Base-by-base conservation (phyloP, 176 grass and related monocot genomes). In the Carex littledalei region DNA sequence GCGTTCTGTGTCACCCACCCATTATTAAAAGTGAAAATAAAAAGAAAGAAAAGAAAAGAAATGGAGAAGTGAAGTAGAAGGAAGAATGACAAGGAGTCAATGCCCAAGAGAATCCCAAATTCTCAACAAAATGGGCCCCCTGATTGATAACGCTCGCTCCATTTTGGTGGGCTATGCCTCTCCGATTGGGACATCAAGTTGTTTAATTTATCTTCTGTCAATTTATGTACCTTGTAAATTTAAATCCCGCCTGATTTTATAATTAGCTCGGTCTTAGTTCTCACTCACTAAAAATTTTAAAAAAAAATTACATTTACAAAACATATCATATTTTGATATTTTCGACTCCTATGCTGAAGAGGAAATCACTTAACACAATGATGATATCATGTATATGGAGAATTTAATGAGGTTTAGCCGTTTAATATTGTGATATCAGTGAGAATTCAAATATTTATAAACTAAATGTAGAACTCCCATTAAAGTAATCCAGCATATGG, bases 61-160 rank as follows among this genome's bases (percentile, higher is more conserved):
- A 82, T 47, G 43, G 43, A 82, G 59, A 65, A 82, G 79, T 65
- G 79, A 29, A 15, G 35, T 63, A 15, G 37, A 82, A 83, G 81
- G 37, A 83, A 83, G 37, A 21, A 47, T 55, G 62, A 64, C n/a
- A 8, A 67, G 60, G 15, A 53, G 60, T 62, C 58, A 62, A 81
- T 79, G 16, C 5, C 35, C 17, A 20, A 72, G 21, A 22, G 72
- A 54, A 78, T 78, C 13, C 47, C 50, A 78, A 78, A 54, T 56
- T 78, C 50, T 78, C 24, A 78, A 54, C 12, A 56, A 29, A 32
- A 54, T 56, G 49, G 74, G 50, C 20, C n/a, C 50, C 74, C 11
- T 31, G 39, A 18, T 77, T 77, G 72, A 77, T 29, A 54, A 54
- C 47, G 21, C 72, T 26, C 72, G 18, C 49, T 49, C 49, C 22